A percentile compares a stretch with the other conserved stretches of the same genome.
Evolutionary conservation across 83 land plant genomes (phyloP).

Genomic region (Diphasiastrum complanatum): DNA sequence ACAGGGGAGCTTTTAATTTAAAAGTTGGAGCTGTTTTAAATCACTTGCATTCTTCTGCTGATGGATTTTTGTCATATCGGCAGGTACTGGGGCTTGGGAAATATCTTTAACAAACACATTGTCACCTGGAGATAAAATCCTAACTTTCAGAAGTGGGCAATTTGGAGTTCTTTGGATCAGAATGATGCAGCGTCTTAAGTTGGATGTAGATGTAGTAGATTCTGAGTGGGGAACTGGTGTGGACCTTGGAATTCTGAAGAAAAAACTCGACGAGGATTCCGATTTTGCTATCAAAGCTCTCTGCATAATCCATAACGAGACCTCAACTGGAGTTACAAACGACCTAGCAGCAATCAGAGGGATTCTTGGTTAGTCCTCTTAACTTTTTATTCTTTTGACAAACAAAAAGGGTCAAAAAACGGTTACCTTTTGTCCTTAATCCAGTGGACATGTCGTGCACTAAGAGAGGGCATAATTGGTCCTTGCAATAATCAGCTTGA

Average conservation of each 20-base stretch:
- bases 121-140: slow-evolving; percentile 69
- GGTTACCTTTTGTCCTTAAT: no score
- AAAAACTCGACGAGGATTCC: slow-evolving; percentile 55
- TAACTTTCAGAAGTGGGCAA: slow-evolving; percentile 69
- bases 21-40: no score
- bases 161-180: slow-evolving; percentile 88
- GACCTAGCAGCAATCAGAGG: slow-evolving; percentile 56
- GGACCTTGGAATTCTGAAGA: slow-evolving; percentile 47
- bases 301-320: slow-evolving; percentile 88
- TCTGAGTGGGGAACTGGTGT: slow-evolving; percentile 93
- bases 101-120: slow-evolving; percentile 84
- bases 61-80: no score
- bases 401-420: no score
- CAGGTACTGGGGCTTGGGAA: slow-evolving; percentile 94
- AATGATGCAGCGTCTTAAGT: slow-evolving; percentile 76
- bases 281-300: slow-evolving; percentile 73
- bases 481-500: no score
- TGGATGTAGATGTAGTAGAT: slow-evolving; percentile 76
- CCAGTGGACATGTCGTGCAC: no score
- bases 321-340: slow-evolving; percentile 95
- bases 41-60: no score
- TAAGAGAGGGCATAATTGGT: no score
- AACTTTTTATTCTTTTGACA: no score
- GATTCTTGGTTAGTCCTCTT: slow-evolving; percentile 45
- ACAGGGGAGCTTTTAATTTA: no score